phyloP scores from a whole-genome alignment of 1,284 basidiomycete genomes.

The Ustilago loliicola region DNA sequence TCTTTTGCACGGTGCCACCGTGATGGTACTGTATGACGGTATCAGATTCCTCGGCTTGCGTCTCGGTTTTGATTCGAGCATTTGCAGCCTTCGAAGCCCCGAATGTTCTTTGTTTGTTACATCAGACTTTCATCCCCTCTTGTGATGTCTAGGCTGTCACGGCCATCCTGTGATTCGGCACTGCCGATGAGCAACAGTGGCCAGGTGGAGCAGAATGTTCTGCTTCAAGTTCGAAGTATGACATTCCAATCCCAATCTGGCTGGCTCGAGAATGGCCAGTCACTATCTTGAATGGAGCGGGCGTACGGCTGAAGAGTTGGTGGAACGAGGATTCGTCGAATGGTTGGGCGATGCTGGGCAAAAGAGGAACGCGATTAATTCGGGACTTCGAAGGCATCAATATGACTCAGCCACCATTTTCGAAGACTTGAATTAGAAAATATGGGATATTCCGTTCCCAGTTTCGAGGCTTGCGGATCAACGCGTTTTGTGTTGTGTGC shows the following conservation, averaged over 20 bases:
- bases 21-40: neutral
- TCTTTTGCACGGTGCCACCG: neutral
- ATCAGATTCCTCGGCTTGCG: neutral
- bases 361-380: too few relatives aligned
- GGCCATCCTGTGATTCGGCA: too few relatives aligned
- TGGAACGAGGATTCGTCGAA: neutral
- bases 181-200: too few relatives aligned
- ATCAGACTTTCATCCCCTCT: neutral
- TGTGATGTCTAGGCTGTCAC: too few relatives aligned
- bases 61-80: neutral
- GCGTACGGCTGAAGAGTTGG: neutral
- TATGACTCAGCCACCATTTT: neutral
- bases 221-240: neutral
- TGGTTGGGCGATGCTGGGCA: neutral
- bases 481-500: constrained; percentile 21
- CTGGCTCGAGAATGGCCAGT: neutral
- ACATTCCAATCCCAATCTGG: too few relatives aligned
- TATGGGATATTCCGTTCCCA: constrained; percentile 21
- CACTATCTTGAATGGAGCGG: neutral
- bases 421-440: constrained; percentile 12
- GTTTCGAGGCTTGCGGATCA: constrained; percentile 20
- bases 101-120: neutral
- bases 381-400: constrained; percentile 20
- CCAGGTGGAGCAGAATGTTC: neutral
- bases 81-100: constrained; percentile 19